Percentiles rank a stretch among this genome's conserved stretches.
Conservation (phyloP, 2,329 filamentous ascomycete genomes). For the Calonectria pteridis region DNA sequence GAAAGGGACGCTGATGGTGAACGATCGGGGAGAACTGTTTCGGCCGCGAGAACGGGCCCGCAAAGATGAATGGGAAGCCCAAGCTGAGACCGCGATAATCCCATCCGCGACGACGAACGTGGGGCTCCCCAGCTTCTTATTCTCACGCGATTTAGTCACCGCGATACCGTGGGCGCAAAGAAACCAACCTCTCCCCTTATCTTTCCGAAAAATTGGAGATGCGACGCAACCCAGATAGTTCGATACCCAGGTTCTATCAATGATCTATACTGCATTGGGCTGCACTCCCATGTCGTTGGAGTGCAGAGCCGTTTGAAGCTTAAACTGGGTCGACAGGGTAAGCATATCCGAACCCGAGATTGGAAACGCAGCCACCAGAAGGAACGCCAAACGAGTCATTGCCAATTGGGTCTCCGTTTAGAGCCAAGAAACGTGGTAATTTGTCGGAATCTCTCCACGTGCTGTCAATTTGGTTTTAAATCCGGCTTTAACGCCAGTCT, state of each 20-base stretch:
- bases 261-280: not conserved
- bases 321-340: not conserved
- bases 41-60: not conserved
- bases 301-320: not conserved
- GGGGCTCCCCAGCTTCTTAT: constrained; percentile 1
- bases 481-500: not conserved
- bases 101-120: not conserved
- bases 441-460: not conserved
- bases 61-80: not conserved
- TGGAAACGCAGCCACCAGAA: not conserved
- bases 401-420: not conserved
- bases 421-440: not conserved
- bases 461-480: not conserved
- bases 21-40: not conserved
- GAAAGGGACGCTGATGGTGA: not conserved
- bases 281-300: not conserved
- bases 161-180: not conserved
- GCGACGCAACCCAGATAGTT: not conserved
- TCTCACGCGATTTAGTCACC: not conserved
- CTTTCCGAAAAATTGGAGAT: constrained; percentile 3
- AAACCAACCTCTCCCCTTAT: not conserved
- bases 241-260: not conserved
- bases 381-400: not conserved
- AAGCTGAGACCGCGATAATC: not conserved
- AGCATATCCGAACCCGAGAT: not conserved